Conservation (phyloP, 1,284 basidiomycete species). For the Pseudozyma sp. region DNA sequence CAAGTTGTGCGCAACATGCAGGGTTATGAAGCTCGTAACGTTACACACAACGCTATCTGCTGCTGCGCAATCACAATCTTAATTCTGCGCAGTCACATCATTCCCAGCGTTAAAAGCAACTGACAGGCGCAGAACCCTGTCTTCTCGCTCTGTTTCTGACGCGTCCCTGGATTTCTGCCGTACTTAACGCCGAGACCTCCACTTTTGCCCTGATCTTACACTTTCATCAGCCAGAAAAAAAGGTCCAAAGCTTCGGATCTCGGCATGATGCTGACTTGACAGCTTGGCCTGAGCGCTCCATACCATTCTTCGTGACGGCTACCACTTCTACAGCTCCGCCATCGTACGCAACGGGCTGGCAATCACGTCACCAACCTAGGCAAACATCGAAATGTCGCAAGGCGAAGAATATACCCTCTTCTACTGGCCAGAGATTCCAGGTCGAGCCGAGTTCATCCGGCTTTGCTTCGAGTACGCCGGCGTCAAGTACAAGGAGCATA, state of each 20-base stretch:
- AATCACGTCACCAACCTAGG: not conserved
- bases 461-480: slow-evolving; percentile 72
- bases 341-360: too few relatives aligned
- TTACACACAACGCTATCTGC: not conserved
- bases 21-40: not conserved
- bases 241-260: not conserved
- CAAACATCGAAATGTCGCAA: slow-evolving; percentile 18
- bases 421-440: slow-evolving; percentile 70
- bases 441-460: slow-evolving; percentile 72
- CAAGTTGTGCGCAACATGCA: not conserved
- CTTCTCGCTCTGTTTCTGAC: not conserved
- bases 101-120: not conserved
- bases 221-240: not conserved
- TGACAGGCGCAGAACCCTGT: not conserved
- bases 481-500: slow-evolving; percentile 70
- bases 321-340: not conserved
- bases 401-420: slow-evolving; percentile 37
- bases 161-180: not conserved
- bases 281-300: not conserved
- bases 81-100: not conserved
- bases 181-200: slow-evolving; percentile 18
- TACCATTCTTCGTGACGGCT: too few relatives aligned
- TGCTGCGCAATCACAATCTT: not conserved
- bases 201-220: slow-evolving; percentile 3
- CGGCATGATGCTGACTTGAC: not conserved